A percentile compares a stretch with the other conserved stretches of the same genome.
These are phyloP conservation scores for Solanum lignicaule DNA, from an alignment of 257 asterid species.

Conservation along the genomic window DNA sequence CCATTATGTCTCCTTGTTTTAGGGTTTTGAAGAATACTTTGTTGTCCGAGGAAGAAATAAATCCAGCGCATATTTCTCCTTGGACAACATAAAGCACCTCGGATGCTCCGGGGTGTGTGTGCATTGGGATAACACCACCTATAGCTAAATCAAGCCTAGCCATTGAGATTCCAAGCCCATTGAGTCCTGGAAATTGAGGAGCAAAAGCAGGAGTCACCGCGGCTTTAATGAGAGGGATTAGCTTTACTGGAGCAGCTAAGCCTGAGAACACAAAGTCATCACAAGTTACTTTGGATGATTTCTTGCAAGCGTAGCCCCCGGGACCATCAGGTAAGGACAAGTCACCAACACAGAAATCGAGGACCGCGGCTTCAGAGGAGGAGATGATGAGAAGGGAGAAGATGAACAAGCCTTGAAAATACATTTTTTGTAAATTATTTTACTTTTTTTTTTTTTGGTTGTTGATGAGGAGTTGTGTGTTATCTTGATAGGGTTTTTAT, in stretches of 20 bases:
- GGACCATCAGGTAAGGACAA: slow-evolving; percentile 34
- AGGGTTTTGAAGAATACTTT: slow-evolving; percentile 41
- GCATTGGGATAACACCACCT: slow-evolving; percentile 54
- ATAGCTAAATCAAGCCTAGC: slow-evolving; percentile 66
- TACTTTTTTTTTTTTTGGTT: background rate
- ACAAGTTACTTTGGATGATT: slow-evolving; percentile 22
- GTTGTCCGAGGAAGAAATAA: slow-evolving; percentile 42
- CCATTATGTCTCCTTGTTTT: slow-evolving; percentile 49
- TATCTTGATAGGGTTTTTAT: slow-evolving; percentile 2
- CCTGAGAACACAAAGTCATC: slow-evolving; percentile 51
- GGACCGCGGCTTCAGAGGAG: slow-evolving; percentile 30
- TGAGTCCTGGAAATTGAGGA: slow-evolving; percentile 58
- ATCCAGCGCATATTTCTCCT: slow-evolving; percentile 38
- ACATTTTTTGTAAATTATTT: background rate
- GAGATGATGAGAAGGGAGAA: slow-evolving; percentile 18
- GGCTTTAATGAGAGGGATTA: slow-evolving; percentile 56
- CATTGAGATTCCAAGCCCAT: slow-evolving; percentile 57
- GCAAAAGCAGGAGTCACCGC: slow-evolving; percentile 60
- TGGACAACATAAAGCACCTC: slow-evolving; percentile 41
- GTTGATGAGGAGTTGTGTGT: background rate
- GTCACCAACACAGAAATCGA: slow-evolving; percentile 70
- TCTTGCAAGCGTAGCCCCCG: slow-evolving; percentile 60
- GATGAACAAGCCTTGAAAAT: slow-evolving; percentile 8
- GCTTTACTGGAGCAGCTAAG: slow-evolving; percentile 33
- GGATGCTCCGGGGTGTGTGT: slow-evolving; percentile 71